These are phyloP conservation scores for Pichia scutulata DNA, from an alignment of 805 yeast genomes.

Conservation along the genomic window DNA sequence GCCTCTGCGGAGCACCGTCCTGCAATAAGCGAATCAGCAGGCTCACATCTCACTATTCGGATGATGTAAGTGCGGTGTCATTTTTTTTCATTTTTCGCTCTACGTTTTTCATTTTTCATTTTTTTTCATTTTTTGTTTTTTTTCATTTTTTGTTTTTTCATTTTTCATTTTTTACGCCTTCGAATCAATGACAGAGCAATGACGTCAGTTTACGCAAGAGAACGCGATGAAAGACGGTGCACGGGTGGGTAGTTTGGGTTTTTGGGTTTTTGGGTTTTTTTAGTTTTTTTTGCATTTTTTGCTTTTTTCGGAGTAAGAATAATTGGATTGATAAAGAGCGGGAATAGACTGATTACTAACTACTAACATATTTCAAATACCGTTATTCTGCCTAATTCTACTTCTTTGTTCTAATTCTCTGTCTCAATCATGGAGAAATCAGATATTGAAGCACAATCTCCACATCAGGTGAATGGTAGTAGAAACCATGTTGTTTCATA, in stretches of 20 bases:
- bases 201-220: not conserved
- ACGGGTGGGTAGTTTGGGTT: not conserved
- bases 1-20: too few relatives aligned
- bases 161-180: too few relatives aligned
- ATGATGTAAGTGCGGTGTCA: not conserved
- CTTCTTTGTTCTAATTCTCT: too few relatives aligned
- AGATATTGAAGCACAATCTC: slow-evolving; percentile 4
- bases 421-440: not conserved
- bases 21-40: too few relatives aligned
- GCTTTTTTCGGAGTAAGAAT: not conserved
- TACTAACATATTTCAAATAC: too few relatives aligned
- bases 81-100: too few relatives aligned
- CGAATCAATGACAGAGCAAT: not conserved
- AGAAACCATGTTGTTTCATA: not conserved
- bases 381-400: too few relatives aligned
- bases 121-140: too few relatives aligned
- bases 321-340: not conserved
- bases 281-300: not conserved
- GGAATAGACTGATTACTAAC: not conserved
- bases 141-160: too few relatives aligned
- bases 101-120: too few relatives aligned
- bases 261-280: not conserved
- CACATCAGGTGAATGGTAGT: not conserved
- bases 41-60: too few relatives aligned
- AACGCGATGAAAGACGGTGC: not conserved